Evolutionary conservation across 2,329 filamentous ascomycete genomes (phyloP), one percentile per base, ranked within the genome.

Genomic region (Trichoderma sp.): DNA sequence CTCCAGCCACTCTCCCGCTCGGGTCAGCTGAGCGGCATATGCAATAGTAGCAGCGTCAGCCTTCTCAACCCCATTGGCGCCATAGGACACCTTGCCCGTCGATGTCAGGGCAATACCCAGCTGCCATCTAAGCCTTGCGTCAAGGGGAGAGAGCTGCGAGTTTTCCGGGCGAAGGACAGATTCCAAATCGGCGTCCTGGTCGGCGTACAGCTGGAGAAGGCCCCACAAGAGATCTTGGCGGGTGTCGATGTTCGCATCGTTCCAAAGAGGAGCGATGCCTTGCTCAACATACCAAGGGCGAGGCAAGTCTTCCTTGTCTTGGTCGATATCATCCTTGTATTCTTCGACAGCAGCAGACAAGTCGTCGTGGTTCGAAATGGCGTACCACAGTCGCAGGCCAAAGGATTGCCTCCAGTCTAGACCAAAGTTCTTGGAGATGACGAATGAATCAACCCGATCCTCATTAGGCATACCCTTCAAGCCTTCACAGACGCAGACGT

Each of bases 351-450:
- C 94, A 56, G 85, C 83, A 10, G 90, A 87, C 54, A 97, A 84
- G 43, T 89, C 86, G 55, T 94, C 91, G 49, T 89, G 84, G 39
- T 87, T 83, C 2, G 87, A 84, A 51, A 89, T 91, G 55, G 90
- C 90, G 78, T 97, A 99, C 92, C 94, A 98, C 1, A 99, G 84
- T 54, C 94, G 89, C 60, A 99, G 85, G 13, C 93, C 95, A 78
- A 99, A 97, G 0, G 94, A 90, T 76, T 97, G 94, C 78, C 93
- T 90, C 96, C 96, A 99, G 77, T 96, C 92, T 43, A 99, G 84
- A 5, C 89, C 89, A 77, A 97, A 99, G 58, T 90, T 90, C 74
- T 91, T 87, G 1, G 93, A 92, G 72, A 99, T 92, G 66, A 89
- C 86, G 76, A 99, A 97, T 0, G 90, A 90, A 16, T 90, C 86